Evolutionary conservation across 495 filamentous ascomycete genomes (phyloP), one percentile per base, ranked within the genome.

Genomic region (Talaromyces nanjingensis): DNA sequence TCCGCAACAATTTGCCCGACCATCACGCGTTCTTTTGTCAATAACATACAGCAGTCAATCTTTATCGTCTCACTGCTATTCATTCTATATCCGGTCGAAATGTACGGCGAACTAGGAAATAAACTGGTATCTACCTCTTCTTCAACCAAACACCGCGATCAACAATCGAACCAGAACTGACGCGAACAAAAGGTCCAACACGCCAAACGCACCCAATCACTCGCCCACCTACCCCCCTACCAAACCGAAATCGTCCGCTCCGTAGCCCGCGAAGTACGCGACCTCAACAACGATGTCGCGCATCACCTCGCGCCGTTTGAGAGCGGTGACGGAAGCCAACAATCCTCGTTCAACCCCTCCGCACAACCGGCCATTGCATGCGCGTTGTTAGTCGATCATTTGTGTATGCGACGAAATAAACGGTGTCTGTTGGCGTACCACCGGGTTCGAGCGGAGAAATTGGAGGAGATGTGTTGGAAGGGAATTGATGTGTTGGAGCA

Each of bases 371-470:
- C 90, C 7, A 88, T 87, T 45, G 93, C 93, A 7, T 96, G 90
- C 72, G 88, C 89, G 6, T 81, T 99, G 18, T 85, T 99, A 18
- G 92, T 97, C 65, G 89, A 96, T 74, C 94, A 98, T 70, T 79
- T 98, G 3, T 92, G 90, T 65, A 97, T 97, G 90, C 87, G 93
- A 22, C 83, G 96, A 52, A 96, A 99, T 75, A 99, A 99, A 74
- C 88, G 94, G 49, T 98, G 96, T 68, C 83, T 99, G 6, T 84
- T 99, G 1, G 93, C 93, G 18, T 99, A 99, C 69, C 96, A 98
- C 72, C 87, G 90, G 27, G 91, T 90, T 2, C 85, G 94, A 25
- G 86, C 91, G 3, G 91, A 97, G 70, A 96, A 93, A 73, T 81
- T 99, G 52, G 94, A 98, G 70, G 91, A 94, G 76, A 86, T 96